Percentiles rank a stretch among this genome's conserved stretches.
phyloP scores from a whole-genome alignment of 352 stramenopile species.

The Thalassiosira oceanica region DNA sequence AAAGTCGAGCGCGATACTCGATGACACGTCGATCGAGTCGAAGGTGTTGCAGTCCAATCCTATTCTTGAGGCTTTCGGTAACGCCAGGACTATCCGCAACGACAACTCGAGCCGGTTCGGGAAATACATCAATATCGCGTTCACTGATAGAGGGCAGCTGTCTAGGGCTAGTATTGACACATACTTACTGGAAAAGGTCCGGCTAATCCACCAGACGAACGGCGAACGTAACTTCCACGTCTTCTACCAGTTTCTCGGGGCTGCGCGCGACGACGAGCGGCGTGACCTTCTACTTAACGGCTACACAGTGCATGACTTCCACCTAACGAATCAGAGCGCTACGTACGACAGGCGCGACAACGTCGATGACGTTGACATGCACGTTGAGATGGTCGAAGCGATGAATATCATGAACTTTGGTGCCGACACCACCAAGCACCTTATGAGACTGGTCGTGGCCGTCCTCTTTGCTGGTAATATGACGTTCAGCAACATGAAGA shows the following conservation, averaged over 20 bases:
- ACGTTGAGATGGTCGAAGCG: conserved; percentile 53
- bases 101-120: conserved; percentile 96
- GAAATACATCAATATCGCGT: conserved; percentile 97
- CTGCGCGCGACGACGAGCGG: conserved; percentile 73
- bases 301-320: conserved; percentile 58
- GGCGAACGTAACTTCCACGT: conserved; percentile 96
- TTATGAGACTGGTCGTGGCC: conserved; percentile 90
- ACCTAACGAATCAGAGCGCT: conserved; percentile 64
- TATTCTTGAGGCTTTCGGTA: conserved; percentile 90
- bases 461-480: conserved; percentile 95
- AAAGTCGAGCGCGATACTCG: background rate
- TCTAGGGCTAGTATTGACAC: conserved; percentile 80
- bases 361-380: conserved; percentile 70
- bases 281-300: conserved; percentile 56
- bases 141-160: conserved; percentile 70
- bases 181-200: conserved; percentile 92
- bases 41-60: conserved; percentile 94
- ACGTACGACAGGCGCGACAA: conserved; percentile 77
- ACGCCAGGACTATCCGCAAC: conserved; percentile 93
- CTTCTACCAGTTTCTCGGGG: conserved; percentile 88
- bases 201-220: conserved; percentile 88
- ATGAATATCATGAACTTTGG: conserved; percentile 72
- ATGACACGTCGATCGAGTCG: conserved; percentile 75
- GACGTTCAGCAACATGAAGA: conserved; percentile 79
- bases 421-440: conserved; percentile 84